Conservation (phyloP, 805 yeast genomes). For the Metschnikowia orientalis region DNA sequence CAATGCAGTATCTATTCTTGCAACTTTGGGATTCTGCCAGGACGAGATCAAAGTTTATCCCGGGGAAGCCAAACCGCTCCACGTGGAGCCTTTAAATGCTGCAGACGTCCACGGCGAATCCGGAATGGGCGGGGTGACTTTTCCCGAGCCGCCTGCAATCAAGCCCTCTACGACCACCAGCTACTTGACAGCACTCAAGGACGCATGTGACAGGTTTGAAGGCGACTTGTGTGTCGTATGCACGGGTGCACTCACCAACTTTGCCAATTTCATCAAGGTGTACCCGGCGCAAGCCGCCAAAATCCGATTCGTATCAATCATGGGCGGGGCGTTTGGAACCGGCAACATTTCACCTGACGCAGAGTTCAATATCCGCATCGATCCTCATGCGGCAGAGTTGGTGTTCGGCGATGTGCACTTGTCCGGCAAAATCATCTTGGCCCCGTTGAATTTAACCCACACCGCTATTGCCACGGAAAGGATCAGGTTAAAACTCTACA, state of each 20-base stretch:
- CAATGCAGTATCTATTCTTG: constrained; percentile 64
- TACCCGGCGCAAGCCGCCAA: constrained; percentile 51
- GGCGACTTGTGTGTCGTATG: constrained; percentile 60
- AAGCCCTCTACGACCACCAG: constrained; percentile 19
- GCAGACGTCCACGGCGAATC: constrained; percentile 66
- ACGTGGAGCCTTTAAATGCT: constrained; percentile 47
- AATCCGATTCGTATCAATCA: constrained; percentile 55
- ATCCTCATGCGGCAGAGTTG: constrained; percentile 67
- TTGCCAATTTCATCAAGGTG: constrained; percentile 50
- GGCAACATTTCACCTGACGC: constrained; percentile 53
- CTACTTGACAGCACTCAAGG: constrained; percentile 34
- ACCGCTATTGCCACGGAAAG: constrained; percentile 46
- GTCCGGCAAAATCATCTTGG: constrained; percentile 47
- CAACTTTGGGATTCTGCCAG: constrained; percentile 43
- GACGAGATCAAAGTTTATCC: constrained; percentile 59
- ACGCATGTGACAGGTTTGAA: constrained; percentile 40
- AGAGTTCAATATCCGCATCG: constrained; percentile 73
- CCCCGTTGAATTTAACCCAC: constrained; percentile 70
- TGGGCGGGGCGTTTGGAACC: constrained; percentile 68
- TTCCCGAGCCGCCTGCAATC: constrained; percentile 49
- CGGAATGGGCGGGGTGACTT: constrained; percentile 70
- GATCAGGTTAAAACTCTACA: constrained; percentile 22
- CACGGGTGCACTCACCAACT: constrained; percentile 74
- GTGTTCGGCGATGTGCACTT: constrained; percentile 48
- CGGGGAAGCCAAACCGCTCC: constrained; percentile 60